These are phyloP conservation scores for Delonix regia DNA, from an alignment of 306 rosid species.

Conservation along the genomic window DNA sequence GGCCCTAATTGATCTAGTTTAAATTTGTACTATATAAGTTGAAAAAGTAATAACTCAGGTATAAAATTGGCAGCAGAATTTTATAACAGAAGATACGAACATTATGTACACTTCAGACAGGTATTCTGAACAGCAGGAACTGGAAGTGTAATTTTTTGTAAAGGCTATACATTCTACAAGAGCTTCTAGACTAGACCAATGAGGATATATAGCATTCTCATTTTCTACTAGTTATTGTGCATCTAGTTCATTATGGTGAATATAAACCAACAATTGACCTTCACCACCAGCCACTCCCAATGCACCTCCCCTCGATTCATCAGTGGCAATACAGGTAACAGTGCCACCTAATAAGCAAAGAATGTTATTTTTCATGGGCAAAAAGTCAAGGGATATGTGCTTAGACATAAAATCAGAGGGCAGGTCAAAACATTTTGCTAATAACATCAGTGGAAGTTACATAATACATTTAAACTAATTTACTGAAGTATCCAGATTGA, in stretches of 20 bases:
- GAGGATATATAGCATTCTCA: constrained; percentile 16
- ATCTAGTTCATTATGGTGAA: constrained; percentile 34
- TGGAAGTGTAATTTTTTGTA: neutral
- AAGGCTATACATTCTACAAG: neutral
- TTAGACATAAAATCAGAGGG: constrained; percentile 12
- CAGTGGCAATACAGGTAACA: constrained; percentile 69
- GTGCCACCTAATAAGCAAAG: constrained; percentile 49
- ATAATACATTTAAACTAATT: neutral
- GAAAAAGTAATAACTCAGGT: neutral
- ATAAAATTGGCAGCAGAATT: neutral
- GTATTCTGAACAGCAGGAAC: neutral
- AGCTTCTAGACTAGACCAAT: neutral
- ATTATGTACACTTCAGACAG: neutral
- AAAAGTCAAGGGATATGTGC: neutral
- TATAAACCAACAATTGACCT: constrained; percentile 60
- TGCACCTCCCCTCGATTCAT: constrained; percentile 56
- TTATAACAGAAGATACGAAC: neutral
- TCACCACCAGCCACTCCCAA: constrained; percentile 62
- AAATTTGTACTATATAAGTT: neutral
- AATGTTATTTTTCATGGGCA: neutral
- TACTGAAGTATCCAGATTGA: neutral
- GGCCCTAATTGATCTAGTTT: neutral
- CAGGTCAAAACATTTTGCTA: neutral
- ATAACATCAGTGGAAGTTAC: neutral
- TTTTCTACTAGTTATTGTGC: constrained; percentile 21